Evolutionary conservation across 2,329 filamentous ascomycete genomes (phyloP).

Genomic region (Curvularia sp.): DNA sequence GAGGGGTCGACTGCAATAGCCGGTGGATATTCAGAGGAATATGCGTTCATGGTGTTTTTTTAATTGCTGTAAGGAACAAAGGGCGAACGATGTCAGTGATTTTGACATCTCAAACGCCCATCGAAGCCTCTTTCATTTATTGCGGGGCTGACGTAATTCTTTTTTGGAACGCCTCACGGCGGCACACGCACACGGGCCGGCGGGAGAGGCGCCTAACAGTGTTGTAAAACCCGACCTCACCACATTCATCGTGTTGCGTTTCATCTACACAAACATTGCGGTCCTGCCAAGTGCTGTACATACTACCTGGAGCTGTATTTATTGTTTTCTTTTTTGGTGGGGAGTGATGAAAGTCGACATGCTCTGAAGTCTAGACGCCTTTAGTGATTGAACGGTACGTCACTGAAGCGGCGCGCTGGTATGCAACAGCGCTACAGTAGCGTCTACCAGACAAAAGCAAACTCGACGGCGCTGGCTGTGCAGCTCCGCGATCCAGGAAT

Average conservation of each 20-base stretch:
- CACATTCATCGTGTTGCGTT: background rate
- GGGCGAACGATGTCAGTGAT: constrained; percentile 3
- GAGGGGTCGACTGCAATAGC: constrained; percentile 48
- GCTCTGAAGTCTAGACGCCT: background rate
- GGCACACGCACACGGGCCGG: constrained; percentile 10
- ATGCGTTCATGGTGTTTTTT: constrained; percentile 34
- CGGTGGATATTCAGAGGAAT: constrained; percentile 48
- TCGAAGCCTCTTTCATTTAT: constrained; percentile 5
- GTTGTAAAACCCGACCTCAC: constrained; percentile 6
- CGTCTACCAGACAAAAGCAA: constrained; percentile 4
- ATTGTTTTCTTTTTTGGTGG: background rate
- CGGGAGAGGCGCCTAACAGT: constrained; percentile 14
- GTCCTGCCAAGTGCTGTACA: constrained; percentile 1
- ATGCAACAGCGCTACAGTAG: constrained; percentile 9
- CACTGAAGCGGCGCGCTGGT: constrained; percentile 7
- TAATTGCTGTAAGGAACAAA: constrained; percentile 3
- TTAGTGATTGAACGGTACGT: background rate
- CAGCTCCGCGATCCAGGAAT: constrained; percentile 2
- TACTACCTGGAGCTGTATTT: background rate
- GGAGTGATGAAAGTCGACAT: background rate
- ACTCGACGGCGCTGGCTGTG: constrained; percentile 2
- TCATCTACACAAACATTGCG: background rate
- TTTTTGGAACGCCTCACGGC: background rate
- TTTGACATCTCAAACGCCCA: constrained; percentile 12
- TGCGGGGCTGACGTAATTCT: constrained; percentile 13